These are phyloP conservation scores for Petasospora fabianii DNA, from an alignment of 1,139 yeast species.

Conservation along the genomic window DNA sequence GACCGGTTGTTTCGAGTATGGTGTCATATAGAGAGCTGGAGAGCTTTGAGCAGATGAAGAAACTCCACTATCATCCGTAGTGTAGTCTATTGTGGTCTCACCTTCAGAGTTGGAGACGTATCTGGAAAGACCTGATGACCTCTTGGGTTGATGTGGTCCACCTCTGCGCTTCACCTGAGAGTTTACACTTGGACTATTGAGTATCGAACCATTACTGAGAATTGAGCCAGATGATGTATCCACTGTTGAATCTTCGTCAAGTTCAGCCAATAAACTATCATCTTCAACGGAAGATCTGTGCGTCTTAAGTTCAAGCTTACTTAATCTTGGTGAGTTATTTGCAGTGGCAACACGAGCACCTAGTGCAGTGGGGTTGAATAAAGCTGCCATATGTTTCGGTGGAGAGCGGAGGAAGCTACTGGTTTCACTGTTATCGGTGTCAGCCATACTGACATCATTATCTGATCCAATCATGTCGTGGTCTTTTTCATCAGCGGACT, in stretches of 20 bases:
- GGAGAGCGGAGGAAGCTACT: background rate
- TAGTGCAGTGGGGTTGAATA: conserved; percentile 16
- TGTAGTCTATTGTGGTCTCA: conserved; percentile 4
- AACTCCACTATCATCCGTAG: conserved; percentile 3
- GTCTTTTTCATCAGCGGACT: conserved; percentile 1
- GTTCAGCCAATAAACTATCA: conserved; percentile 10
- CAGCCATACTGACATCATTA: conserved; percentile 10
- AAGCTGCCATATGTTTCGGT: conserved; percentile 4
- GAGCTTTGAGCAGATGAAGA: conserved; percentile 15
- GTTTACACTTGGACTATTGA: conserved; percentile 6
- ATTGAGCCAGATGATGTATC: conserved; percentile 2
- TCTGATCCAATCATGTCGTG: conserved; percentile 6
- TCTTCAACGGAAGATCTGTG: conserved; percentile 3
- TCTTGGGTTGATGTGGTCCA: conserved; percentile 13
- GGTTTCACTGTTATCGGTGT: conserved; percentile 2
- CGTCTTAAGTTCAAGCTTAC: conserved; percentile 7
- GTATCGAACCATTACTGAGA: conserved; percentile 4
- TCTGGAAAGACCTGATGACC: conserved; percentile 16
- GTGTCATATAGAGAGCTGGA: conserved; percentile 10
- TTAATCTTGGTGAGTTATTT: conserved; percentile 8
- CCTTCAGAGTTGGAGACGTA: conserved; percentile 10
- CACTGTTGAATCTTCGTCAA: conserved; percentile 7
- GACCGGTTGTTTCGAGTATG: conserved; percentile 24
- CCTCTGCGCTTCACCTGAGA: conserved; percentile 5
- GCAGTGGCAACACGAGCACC: conserved; percentile 19